A percentile compares a stretch with the other conserved stretches of the same genome.
phyloP scores from a whole-genome alignment of 805 yeast species.

The Wickerhamiella nectarea region DNA sequence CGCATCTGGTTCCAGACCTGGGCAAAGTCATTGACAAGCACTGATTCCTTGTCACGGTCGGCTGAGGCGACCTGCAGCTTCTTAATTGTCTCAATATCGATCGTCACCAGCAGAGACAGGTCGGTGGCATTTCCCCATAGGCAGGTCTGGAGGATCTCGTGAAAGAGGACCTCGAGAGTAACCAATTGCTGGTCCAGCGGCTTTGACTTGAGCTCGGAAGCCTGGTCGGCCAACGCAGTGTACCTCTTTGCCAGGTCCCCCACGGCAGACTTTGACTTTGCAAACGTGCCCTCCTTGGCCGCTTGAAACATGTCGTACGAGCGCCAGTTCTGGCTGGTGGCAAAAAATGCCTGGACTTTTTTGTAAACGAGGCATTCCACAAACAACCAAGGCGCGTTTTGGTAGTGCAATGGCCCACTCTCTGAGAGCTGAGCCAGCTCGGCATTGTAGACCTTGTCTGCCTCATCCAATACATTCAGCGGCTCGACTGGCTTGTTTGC shows the following conservation, averaged over 20 bases:
- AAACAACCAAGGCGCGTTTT: slow-evolving; percentile 79
- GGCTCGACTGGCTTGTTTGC: slow-evolving; percentile 30
- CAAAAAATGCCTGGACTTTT: slow-evolving; percentile 23
- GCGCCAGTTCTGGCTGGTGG: slow-evolving; percentile 30
- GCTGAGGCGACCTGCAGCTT: slow-evolving; percentile 75
- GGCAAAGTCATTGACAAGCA: slow-evolving; percentile 61
- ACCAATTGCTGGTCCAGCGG: slow-evolving; percentile 21
- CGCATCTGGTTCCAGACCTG: slow-evolving; percentile 41
- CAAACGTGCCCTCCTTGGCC: slow-evolving; percentile 61
- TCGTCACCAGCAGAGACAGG: slow-evolving; percentile 69
- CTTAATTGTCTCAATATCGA: slow-evolving; percentile 64
- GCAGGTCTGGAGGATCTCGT: slow-evolving; percentile 75
- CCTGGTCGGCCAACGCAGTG: slow-evolving; percentile 29
- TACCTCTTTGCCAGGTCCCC: slow-evolving; percentile 63
- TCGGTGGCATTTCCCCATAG: slow-evolving; percentile 99
- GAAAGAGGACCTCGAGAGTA: slow-evolving; percentile 44
- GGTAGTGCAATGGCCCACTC: slow-evolving; percentile 50
- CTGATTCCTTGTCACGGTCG: slow-evolving; percentile 67
- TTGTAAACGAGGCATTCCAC: slow-evolving; percentile 80
- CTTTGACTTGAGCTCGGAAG: slow-evolving; percentile 7
- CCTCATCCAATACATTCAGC: slow-evolving; percentile 30
- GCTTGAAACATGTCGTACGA: slow-evolving; percentile 60
- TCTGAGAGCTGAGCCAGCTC: slow-evolving; percentile 31
- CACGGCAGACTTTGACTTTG: slow-evolving; percentile 62
- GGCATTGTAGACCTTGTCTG: slow-evolving; percentile 45